These are phyloP conservation scores for Corymbia citriodora DNA, from an alignment of 441 rosid species.

Conservation along the genomic window DNA sequence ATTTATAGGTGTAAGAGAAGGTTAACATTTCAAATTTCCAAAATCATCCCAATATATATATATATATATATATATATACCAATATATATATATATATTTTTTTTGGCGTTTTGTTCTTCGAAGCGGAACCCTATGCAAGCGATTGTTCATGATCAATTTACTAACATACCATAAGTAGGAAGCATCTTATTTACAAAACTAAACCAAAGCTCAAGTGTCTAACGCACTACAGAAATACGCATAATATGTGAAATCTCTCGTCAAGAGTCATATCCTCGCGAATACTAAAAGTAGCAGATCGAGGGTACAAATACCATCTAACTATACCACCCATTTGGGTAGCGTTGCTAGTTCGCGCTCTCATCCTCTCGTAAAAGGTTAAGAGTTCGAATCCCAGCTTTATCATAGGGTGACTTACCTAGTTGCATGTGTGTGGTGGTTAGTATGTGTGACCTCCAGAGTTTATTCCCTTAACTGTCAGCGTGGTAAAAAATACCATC, in stretches of 20 bases:
- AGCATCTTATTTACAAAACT: background rate
- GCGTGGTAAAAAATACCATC: too few relatives aligned
- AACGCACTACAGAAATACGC: too few relatives aligned
- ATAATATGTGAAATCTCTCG: background rate
- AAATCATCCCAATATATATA: background rate
- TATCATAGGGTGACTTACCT: too few relatives aligned
- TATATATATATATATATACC: too few relatives aligned
- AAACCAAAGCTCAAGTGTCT: background rate
- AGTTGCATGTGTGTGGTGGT: too few relatives aligned
- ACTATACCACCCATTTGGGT: too few relatives aligned
- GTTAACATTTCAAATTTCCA: background rate
- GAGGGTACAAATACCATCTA: background rate
- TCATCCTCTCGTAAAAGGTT: too few relatives aligned
- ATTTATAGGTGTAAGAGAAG: background rate
- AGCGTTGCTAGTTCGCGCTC: too few relatives aligned
- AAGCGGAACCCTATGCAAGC: background rate
- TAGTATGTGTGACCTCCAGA: too few relatives aligned
- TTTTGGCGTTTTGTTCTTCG: background rate
- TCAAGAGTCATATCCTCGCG: fast-evolving
- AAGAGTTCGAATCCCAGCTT: too few relatives aligned
- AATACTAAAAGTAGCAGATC: fast-evolving
- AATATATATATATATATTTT: too few relatives aligned
- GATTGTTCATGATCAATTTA: background rate
- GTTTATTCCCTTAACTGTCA: too few relatives aligned
- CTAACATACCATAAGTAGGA: background rate